These are phyloP conservation scores for Phalaenopsis equestris DNA, from an alignment of 106 monocot genomes.

Conservation along the genomic window DNA sequence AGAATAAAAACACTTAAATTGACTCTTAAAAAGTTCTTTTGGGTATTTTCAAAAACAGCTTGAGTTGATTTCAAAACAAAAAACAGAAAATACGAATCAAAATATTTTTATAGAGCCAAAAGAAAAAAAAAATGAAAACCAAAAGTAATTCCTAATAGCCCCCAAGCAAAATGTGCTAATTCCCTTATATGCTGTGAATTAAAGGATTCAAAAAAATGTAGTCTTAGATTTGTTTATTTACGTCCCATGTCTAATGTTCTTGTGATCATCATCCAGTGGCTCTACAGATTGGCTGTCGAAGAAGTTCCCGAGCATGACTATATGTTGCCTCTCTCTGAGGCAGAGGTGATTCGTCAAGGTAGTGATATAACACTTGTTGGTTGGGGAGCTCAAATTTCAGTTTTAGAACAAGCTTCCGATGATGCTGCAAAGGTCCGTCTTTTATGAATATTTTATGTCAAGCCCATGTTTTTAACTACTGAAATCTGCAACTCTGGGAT, in stretches of 20 bases:
- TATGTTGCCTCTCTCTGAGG: constrained; percentile 89
- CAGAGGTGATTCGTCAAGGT: constrained; percentile 90
- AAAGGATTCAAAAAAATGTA: too few species aligned
- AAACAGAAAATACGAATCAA: too few species aligned
- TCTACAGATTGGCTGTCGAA: constrained; percentile 87
- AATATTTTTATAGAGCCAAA: too few species aligned
- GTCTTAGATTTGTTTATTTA: too few species aligned
- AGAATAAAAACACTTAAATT: too few species aligned
- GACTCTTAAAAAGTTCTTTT: too few species aligned
- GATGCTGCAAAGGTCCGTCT: constrained; percentile 71
- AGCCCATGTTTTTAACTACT: neutral
- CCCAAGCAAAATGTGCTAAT: too few species aligned
- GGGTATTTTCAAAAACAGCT: too few species aligned
- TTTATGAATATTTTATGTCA: neutral
- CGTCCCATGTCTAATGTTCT: neutral
- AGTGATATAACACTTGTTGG: constrained; percentile 95
- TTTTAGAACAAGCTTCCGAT: constrained; percentile 90
- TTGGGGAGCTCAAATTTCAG: constrained; percentile 90
- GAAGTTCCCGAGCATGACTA: constrained; percentile 93
- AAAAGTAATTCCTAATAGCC: too few species aligned
- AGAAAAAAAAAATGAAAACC: too few species aligned
- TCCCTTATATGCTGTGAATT: too few species aligned
- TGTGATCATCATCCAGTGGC: constrained; percentile 39
- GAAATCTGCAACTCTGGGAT: neutral
- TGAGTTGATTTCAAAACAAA: too few species aligned